These are phyloP conservation scores for Epichloe brachyelytri DNA, from an alignment of 2,329 filamentous ascomycete species.

Conservation along the genomic window DNA sequence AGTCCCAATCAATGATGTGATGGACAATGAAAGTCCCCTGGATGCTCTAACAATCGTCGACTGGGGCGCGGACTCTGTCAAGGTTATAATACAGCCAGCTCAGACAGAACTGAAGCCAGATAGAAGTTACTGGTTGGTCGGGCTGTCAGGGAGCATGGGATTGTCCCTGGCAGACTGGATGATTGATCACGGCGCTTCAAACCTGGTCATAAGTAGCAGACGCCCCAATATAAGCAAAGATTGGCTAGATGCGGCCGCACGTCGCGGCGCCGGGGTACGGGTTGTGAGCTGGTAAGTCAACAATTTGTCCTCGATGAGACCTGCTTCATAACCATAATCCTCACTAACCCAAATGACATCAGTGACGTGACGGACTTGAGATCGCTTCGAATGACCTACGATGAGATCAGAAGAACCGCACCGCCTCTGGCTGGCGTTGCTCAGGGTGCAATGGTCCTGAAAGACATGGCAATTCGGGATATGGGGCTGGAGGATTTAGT, in stretches of 20 bases:
- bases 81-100: constrained; percentile 3
- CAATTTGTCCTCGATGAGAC: too few relatives aligned
- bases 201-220: constrained; percentile 1
- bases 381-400: constrained; percentile 2
- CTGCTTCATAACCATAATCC: too few relatives aligned
- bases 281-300: neutral
- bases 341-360: too few relatives aligned
- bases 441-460: constrained; percentile 31
- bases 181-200: constrained; percentile 15
- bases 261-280: neutral
- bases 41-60: neutral
- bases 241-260: neutral
- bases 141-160: constrained; percentile 20
- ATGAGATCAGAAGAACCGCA: constrained; percentile 10
- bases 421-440: constrained; percentile 27
- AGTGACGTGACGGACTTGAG: constrained; percentile 7
- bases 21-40: neutral
- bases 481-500: constrained; percentile 15
- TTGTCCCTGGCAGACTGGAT: constrained; percentile 24
- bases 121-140: constrained; percentile 18
- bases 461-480: constrained; percentile 19
- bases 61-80: constrained; percentile 4
- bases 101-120: constrained; percentile 7
- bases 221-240: neutral
- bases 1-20: neutral